A percentile compares a stretch with the other conserved stretches of the same genome.
Conservation (phyloP, 2,329 filamentous ascomycete species). For the Helotiales sp. region DNA sequence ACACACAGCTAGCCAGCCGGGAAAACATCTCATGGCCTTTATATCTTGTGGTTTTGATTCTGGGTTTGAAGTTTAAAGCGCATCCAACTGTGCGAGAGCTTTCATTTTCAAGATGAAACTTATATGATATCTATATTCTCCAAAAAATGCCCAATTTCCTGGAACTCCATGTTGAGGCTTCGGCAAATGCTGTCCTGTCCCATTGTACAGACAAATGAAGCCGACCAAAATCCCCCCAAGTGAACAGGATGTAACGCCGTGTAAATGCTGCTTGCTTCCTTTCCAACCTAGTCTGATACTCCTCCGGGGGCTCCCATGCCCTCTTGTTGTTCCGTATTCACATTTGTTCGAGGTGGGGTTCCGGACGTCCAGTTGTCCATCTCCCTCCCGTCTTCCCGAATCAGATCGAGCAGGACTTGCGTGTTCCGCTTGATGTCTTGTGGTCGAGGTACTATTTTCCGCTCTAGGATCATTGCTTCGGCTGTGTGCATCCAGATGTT, state of each 20-base stretch:
- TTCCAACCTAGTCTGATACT: conserved; percentile 34
- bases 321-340: conserved; percentile 31
- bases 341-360: conserved; percentile 22
- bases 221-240: neutral
- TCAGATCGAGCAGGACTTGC: conserved; percentile 66
- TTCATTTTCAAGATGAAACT: neutral
- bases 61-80: neutral
- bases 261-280: conserved; percentile 29
- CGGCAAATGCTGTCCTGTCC: neutral
- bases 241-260: conserved; percentile 27
- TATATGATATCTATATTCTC: conserved; percentile 24
- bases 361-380: conserved; percentile 61
- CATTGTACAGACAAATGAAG: neutral
- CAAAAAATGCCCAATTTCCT: conserved; percentile 12
- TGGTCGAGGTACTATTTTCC: conserved; percentile 61
- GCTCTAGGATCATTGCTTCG: conserved; percentile 64
- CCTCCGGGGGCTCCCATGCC: conserved; percentile 28
- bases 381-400: conserved; percentile 63
- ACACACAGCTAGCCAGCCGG: neutral
- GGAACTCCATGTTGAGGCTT: conserved; percentile 4
- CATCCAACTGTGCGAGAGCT: neutral
- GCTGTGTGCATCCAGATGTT: conserved; percentile 68
- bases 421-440: conserved; percentile 68
- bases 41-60: neutral
- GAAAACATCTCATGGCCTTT: no score